phyloP scores from a whole-genome alignment of 768 basidiomycete genomes.

The Boletus pseudo-olivaceus region DNA sequence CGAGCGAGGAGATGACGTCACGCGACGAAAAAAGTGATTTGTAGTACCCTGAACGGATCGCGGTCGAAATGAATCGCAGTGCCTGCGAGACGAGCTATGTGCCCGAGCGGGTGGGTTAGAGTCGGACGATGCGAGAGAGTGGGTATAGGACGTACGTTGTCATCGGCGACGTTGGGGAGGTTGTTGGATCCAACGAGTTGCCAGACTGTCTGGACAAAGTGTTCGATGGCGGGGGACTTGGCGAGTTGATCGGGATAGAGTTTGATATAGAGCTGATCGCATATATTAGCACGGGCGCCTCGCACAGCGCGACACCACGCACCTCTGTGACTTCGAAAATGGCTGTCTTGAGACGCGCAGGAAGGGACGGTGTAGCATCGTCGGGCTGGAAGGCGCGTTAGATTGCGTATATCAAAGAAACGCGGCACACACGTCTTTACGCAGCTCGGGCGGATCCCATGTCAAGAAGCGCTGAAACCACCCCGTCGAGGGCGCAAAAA shows the following conservation, averaged over 20 bases:
- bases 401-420: neutral
- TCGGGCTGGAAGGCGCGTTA: slow-evolving; percentile 51
- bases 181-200: slow-evolving; percentile 67
- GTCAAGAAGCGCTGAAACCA: slow-evolving; percentile 78
- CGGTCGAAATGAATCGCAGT: slow-evolving; percentile 85
- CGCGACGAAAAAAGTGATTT: slow-evolving; percentile 72
- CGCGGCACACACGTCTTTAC: slow-evolving; percentile 52
- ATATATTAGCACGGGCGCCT: neutral
- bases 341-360: slow-evolving; percentile 85
- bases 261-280: slow-evolving; percentile 68
- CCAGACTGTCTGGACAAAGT: slow-evolving; percentile 90
- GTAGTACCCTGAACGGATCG: slow-evolving; percentile 86
- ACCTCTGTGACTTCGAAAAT: slow-evolving; percentile 92
- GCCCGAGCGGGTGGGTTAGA: neutral
- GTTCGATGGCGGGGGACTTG: slow-evolving; percentile 57
- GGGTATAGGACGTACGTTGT: slow-evolving; percentile 50
- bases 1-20: slow-evolving; percentile 78
- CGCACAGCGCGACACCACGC: neutral
- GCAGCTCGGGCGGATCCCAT: slow-evolving; percentile 72
- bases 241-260: slow-evolving; percentile 76
- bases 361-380: slow-evolving; percentile 76
- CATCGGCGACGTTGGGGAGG: slow-evolving; percentile 68
- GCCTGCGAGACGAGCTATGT: slow-evolving; percentile 83
- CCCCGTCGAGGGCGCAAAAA: slow-evolving; percentile 68
- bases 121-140: neutral